Percentiles rank a stretch among this genome's conserved stretches.
Evolutionary conservation across 1,284 basidiomycete species (phyloP).

Genomic region (Fomitopsis palustris): DNA sequence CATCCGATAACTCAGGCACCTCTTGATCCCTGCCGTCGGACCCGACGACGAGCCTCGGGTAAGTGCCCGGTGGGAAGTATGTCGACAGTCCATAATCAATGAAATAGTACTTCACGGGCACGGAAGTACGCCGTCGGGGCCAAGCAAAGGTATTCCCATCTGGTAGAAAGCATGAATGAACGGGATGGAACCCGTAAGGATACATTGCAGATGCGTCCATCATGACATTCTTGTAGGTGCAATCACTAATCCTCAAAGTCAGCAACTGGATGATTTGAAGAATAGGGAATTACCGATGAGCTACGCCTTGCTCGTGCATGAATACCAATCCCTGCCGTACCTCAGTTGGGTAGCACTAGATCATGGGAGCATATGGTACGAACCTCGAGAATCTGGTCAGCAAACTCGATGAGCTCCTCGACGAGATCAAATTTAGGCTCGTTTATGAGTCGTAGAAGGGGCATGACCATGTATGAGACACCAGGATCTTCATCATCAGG

Average conservation of each 20-base stretch:
- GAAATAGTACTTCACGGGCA: conserved; percentile 20
- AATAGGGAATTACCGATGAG: conserved; percentile 16
- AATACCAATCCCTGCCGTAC: conserved; percentile 19
- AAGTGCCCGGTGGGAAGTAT: conserved; percentile 6
- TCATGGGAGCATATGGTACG: too few species aligned
- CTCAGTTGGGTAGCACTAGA: not conserved
- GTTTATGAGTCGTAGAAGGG: conserved; percentile 23
- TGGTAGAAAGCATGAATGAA: conserved; percentile 1
- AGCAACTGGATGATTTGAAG: not conserved
- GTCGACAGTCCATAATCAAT: conserved; percentile 24
- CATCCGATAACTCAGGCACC: conserved; percentile 23
- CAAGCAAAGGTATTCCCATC: conserved; percentile 6
- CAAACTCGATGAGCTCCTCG: conserved; percentile 24
- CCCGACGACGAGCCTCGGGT: conserved; percentile 10
- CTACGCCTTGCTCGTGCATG: conserved; percentile 20
- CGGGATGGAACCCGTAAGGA: conserved; percentile 25
- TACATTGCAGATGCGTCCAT: conserved; percentile 24
- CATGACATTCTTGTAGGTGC: conserved; percentile 19
- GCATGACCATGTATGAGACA: conserved; percentile 27
- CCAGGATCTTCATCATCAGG: conserved; percentile 11
- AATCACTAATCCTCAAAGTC: conserved; percentile 14
- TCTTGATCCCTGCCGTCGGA: conserved; percentile 20
- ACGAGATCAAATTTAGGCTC: conserved; percentile 19
- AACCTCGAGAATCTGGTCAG: conserved; percentile 26
- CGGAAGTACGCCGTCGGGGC: conserved; percentile 5